A percentile compares a stretch with the other conserved stretches of the same genome.
phyloP scores from a whole-genome alignment of 805 yeast species.

The Starmerella riodocensis region DNA sequence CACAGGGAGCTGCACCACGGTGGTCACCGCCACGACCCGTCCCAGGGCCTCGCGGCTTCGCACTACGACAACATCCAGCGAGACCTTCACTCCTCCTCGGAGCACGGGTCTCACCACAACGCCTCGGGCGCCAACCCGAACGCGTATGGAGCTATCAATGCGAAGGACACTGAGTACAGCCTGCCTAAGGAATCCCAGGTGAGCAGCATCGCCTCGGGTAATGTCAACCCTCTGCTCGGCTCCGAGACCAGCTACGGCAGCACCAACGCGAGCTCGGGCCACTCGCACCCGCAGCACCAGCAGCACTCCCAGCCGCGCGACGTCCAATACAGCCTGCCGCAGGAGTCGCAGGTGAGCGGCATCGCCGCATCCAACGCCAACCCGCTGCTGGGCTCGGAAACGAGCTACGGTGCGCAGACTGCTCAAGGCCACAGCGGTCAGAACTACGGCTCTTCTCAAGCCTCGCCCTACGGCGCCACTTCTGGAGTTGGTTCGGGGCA shows the following conservation, averaged over 20 bases:
- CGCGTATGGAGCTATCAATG: neutral
- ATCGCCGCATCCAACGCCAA: constrained; percentile 6
- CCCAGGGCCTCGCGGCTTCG: constrained; percentile 7
- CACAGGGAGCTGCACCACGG: constrained; percentile 5
- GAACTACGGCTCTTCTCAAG: no score
- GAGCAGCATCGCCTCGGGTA: constrained; percentile 5
- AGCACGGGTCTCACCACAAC: neutral
- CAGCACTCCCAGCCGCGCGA: constrained; percentile 3
- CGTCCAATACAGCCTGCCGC: constrained; percentile 5
- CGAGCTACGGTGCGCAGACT: constrained; percentile 5
- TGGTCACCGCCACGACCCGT: constrained; percentile 14
- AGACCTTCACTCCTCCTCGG: neutral
- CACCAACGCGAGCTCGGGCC: neutral
- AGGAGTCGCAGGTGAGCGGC: neutral
- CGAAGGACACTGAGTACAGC: constrained; percentile 5
- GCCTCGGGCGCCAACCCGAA: neutral
- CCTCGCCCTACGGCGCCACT: no score
- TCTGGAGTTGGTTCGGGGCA: neutral
- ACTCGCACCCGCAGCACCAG: neutral
- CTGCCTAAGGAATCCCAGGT: neutral
- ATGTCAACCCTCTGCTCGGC: neutral
- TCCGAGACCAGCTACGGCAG: neutral
- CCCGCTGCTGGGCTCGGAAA: constrained; percentile 9
- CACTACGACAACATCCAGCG: neutral
- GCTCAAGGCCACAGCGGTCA: no score